Evolutionary conservation across 495 filamentous ascomycete species (phyloP).

Genomic region (Tuber aestivum): DNA sequence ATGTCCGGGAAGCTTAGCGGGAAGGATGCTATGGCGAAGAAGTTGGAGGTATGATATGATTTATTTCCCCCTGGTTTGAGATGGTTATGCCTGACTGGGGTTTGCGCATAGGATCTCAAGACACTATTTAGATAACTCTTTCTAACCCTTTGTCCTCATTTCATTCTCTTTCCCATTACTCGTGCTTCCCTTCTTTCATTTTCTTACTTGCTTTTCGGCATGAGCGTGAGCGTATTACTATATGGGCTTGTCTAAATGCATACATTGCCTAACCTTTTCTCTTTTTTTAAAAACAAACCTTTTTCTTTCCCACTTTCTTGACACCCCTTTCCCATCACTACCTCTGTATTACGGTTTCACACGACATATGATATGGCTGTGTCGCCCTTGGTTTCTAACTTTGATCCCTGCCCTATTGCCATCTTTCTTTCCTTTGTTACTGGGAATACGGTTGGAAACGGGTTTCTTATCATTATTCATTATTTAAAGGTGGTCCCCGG

Average conservation of each 20-base stretch:
- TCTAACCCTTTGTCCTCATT: neutral
- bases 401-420: neutral
- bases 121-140: neutral
- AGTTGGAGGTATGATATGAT: conserved; percentile 48
- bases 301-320: neutral
- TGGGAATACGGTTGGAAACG: neutral
- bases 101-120: neutral
- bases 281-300: too few species aligned
- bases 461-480: neutral
- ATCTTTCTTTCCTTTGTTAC: neutral
- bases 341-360: neutral
- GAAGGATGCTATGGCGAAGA: conserved; percentile 65
- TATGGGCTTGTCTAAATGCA: neutral
- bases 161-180: neutral
- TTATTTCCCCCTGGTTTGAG: neutral
- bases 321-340: neutral
- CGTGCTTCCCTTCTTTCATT: neutral
- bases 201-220: neutral
- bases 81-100: neutral
- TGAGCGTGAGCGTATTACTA: neutral
- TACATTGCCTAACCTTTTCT: neutral
- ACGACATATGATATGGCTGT: neutral
- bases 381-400: neutral
- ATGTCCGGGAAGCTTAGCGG: conserved; percentile 70
- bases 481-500: neutral